phyloP scores from a whole-genome alignment of 306 rosid genomes.

The Hippophae rhamnoides region DNA sequence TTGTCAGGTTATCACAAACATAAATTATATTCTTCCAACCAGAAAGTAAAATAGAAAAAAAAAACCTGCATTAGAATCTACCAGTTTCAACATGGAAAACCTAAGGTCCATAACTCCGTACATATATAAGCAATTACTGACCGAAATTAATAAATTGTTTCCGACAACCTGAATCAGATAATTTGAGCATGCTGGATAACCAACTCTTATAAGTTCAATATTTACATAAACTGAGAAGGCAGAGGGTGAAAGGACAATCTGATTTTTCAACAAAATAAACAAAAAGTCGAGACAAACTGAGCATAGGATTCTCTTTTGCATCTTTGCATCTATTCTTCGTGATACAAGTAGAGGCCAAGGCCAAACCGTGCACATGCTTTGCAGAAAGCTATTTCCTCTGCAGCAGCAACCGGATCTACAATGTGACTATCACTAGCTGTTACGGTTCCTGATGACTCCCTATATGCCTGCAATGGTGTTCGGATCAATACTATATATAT shows the following conservation, averaged over 20 bases:
- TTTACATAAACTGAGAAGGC: conserved; percentile 14
- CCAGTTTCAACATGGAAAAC: too few relatives aligned
- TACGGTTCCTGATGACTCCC: conserved; percentile 86
- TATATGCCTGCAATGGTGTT: conserved; percentile 54
- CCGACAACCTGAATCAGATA: conserved; percentile 4
- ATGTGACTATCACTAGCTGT: conserved; percentile 37
- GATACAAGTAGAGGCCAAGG: conserved; percentile 89
- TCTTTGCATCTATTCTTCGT: conserved; percentile 42
- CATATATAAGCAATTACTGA: too few relatives aligned
- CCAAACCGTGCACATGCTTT: conserved; percentile 96
- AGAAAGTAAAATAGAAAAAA: too few relatives aligned
- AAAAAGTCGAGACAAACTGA: conserved; percentile 1
- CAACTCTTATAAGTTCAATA: conserved; percentile 7
- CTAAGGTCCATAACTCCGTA: too few relatives aligned
- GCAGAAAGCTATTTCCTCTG: conserved; percentile 95
- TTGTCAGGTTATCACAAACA: too few relatives aligned
- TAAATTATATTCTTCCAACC: too few relatives aligned
- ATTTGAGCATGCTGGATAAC: conserved; percentile 1
- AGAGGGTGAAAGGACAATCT: neutral
- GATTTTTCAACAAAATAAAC: conserved; percentile 8
- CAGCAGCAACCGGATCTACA: conserved; percentile 82
- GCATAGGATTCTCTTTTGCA: conserved; percentile 16
- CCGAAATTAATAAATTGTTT: neutral
- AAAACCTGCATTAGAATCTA: too few relatives aligned
- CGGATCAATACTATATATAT: neutral